phyloP scores from a whole-genome alignment of 75 land plant genomes.

The Pinus albicaulis region DNA sequence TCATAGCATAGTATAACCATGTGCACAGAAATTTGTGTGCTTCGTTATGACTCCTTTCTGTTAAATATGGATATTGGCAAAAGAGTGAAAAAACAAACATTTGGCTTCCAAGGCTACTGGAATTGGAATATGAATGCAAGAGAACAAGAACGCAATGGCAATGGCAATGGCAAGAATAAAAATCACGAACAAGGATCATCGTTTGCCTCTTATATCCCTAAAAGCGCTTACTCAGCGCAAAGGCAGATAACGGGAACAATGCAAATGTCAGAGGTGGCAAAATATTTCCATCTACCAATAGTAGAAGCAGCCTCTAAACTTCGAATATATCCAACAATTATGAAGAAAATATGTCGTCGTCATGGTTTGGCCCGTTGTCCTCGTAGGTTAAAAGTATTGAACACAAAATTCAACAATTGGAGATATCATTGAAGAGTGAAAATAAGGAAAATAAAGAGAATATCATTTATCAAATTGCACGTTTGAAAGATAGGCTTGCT shows the following conservation, averaged over 20 bases:
- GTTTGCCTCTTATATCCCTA: neutral
- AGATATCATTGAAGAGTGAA: neutral
- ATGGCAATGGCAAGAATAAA: neutral
- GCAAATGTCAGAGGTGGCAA: constrained; percentile 33
- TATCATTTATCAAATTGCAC: neutral
- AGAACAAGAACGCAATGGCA: constrained; percentile 16
- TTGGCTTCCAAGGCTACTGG: neutral
- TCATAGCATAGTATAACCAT: constrained; percentile 25
- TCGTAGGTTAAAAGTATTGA: neutral
- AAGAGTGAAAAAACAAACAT: neutral
- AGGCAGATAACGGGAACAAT: constrained; percentile 42
- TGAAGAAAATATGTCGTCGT: constrained; percentile 47
- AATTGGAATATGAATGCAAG: constrained; percentile 17
- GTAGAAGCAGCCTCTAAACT: constrained; percentile 36
- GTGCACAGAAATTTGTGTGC: constrained; percentile 24
- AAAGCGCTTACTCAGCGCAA: constrained; percentile 14
- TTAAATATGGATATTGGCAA: neutral
- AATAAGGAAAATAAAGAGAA: neutral
- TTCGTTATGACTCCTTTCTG: constrained; percentile 27
- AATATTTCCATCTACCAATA: constrained; percentile 41
- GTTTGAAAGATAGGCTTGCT: too few species aligned
- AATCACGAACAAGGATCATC: neutral
- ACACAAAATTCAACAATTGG: neutral
- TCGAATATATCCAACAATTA: constrained; percentile 38
- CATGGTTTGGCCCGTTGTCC: constrained; percentile 49